These are phyloP conservation scores for Colletotrichum neosansevieriae DNA, from an alignment of 2,329 filamentous ascomycete genomes.

Conservation along the genomic window DNA sequence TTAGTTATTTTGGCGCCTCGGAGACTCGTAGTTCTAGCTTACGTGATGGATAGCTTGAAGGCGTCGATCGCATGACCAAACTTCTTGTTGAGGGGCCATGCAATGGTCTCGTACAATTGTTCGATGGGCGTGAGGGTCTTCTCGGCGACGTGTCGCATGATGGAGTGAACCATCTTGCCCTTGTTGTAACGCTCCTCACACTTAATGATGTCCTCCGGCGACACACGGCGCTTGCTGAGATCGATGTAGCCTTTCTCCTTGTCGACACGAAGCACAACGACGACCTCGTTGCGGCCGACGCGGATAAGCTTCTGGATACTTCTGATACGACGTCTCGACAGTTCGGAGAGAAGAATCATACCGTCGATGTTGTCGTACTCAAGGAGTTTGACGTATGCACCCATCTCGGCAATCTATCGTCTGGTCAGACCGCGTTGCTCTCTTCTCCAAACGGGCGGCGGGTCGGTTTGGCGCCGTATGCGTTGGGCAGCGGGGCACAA, in stretches of 20 bases:
- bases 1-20: constrained; percentile 1
- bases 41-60: constrained; percentile 99
- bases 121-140: constrained; percentile 97
- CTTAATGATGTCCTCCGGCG: constrained; percentile 96
- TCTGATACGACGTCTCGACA: constrained; percentile 97
- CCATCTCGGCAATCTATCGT: constrained; percentile 95
- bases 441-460: background rate
- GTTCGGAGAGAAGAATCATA: constrained; percentile 98
- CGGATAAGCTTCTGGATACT: constrained; percentile 99
- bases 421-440: constrained; percentile 41
- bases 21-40: constrained; percentile 50
- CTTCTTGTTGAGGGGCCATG: constrained; percentile 97
- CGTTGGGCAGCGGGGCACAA: constrained; percentile 47
- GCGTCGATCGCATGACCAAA: constrained; percentile 97
- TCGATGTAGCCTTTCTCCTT: constrained; percentile 99
- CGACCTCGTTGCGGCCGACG: constrained; percentile 97
- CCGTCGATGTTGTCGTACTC: constrained; percentile 99
- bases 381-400: constrained; percentile 98
- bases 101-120: constrained; percentile 91
- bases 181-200: constrained; percentile 99
- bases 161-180: constrained; percentile 99
- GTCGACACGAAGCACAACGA: constrained; percentile 97
- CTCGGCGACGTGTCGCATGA: constrained; percentile 98
- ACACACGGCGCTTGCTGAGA: constrained; percentile 97
- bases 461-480: constrained; percentile 34